phyloP scores from a whole-genome alignment of 192 early-diverging fungal genomes.

The Coemansia sp. region DNA sequence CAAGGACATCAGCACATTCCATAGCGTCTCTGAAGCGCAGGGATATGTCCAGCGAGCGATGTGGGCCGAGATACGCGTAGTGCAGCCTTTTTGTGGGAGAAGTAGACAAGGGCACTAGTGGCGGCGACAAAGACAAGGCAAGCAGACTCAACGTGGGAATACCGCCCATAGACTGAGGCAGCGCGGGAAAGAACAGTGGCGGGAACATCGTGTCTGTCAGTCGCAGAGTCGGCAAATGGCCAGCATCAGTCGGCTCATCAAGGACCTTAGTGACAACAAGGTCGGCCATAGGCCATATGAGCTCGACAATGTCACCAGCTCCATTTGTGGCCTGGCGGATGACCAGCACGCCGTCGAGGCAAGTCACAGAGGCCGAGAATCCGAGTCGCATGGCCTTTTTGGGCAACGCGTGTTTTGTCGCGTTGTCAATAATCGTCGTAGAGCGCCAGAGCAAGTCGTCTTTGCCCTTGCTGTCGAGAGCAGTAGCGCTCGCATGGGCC shows the following conservation, averaged over 20 bases:
- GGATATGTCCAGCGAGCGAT: slow-evolving; percentile 29
- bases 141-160: slow-evolving; percentile 12
- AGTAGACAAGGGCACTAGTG: not conserved
- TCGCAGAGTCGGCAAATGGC: slow-evolving; percentile 9
- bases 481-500: not conserved
- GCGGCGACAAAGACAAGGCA: not conserved
- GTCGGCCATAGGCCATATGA: slow-evolving; percentile 52
- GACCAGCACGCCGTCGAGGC: slow-evolving; percentile 29
- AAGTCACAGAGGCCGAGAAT: slow-evolving; percentile 22
- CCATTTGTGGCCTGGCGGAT: slow-evolving; percentile 2
- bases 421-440: slow-evolving; percentile 34
- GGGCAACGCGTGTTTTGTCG: slow-evolving; percentile 28
- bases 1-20: not conserved
- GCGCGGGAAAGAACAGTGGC: slow-evolving; percentile 34
- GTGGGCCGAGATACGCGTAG: slow-evolving; percentile 26
- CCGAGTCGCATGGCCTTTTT: slow-evolving; percentile 22
- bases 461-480: not conserved
- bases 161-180: slow-evolving; percentile 35
- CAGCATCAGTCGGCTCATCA: slow-evolving; percentile 12
- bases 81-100: not conserved
- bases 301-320: not conserved
- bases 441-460: not conserved
- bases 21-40: slow-evolving; percentile 18
- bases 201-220: slow-evolving; percentile 31
- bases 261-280: not conserved